Base-by-base conservation (phyloP, 2,329 filamentous ascomycete genomes). In the Talaromyces sp. region DNA sequence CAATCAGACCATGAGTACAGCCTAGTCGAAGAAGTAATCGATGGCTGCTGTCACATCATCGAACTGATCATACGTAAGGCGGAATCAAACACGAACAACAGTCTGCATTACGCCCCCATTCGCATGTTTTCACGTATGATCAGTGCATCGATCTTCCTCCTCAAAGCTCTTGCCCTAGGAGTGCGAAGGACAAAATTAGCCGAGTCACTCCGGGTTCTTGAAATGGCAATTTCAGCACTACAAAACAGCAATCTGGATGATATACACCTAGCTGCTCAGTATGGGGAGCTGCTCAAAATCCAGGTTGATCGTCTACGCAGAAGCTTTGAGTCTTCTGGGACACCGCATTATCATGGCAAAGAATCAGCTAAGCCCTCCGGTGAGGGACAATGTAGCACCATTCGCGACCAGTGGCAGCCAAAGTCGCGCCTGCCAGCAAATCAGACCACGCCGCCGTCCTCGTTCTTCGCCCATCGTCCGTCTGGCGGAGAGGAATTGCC, bases 101-200 rank as follows among this genome's bases (percentile, higher is more conserved):
- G 45, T 47, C 45, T 47, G 19, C 45, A 47, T 47, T 47, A 47
- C 45, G 45, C 79, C 0, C 84, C 84, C 0, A 81, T 85, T 2
- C 76, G 83, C 19, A 82, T 85, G 16, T 84, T 84, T 62, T 73
- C 85, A 3, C 80, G 84, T n/a, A 81, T 85, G 60, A 84, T 52
- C 13, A 61, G 59, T n/a, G 59, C 59, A 2, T 61, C 59, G 10
- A 84, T 86, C 8, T 85, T 85, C 65, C 74, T 86, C 3, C 80
- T 86, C 69, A 79, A 80, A 69, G 81, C 81, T 0, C 70, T 85
- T 14, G 84, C 81, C 62, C 63, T 84, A 43, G 82, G 82, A 0
- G 79, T 81, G 2, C 76, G 80, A 1, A 81, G 82, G 63, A 77
- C 80, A 6, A 83, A 82, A 49, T 71, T 85, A 13, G 78, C 79